Evolutionary conservation across 2,329 filamentous ascomycete genomes (phyloP).

Genomic region (Arthroderma sp.): DNA sequence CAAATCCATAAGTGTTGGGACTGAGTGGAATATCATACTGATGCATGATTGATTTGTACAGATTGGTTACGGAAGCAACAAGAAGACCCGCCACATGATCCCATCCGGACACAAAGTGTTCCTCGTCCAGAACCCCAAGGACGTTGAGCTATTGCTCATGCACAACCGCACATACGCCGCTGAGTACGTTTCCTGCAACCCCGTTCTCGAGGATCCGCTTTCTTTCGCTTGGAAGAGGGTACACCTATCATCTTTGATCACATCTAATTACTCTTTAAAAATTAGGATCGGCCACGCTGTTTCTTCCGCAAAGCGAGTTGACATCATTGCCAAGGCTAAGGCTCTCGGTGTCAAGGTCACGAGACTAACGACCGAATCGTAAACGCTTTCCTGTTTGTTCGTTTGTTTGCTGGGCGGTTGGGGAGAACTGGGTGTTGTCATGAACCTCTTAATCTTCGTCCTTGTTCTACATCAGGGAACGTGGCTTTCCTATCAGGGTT

Average conservation of each 20-base stretch:
- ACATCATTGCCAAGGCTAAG: conserved; percentile 95
- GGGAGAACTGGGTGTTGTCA: conserved; percentile 11
- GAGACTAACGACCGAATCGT: conserved; percentile 85
- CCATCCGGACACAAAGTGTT: conserved; percentile 99
- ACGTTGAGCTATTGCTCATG: conserved; percentile 97
- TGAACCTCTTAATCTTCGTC: conserved; percentile 9
- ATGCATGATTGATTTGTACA: conserved; percentile 30
- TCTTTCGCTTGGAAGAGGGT: background rate
- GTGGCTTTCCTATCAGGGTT: conserved; percentile 2
- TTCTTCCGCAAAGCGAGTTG: conserved; percentile 96
- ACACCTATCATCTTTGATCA: conserved; percentile 21
- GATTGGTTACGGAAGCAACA: conserved; percentile 99
- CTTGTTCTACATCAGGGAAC: conserved; percentile 8
- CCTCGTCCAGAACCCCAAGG: conserved; percentile 92
- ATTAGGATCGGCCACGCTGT: conserved; percentile 90
- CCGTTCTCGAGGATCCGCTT: background rate
- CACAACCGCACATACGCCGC: conserved; percentile 99
- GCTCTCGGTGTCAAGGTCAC: conserved; percentile 99
- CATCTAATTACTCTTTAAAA: conserved; percentile 11
- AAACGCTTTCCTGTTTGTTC: conserved; percentile 10
- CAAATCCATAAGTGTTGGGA: background rate
- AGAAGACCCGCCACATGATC: conserved; percentile 98
- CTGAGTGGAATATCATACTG: background rate
- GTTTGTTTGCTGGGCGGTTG: conserved; percentile 9
- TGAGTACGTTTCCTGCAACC: conserved; percentile 56